These are phyloP conservation scores for Aphanomyces invadans DNA, from an alignment of 352 stramenopile species.

Conservation along the genomic window DNA sequence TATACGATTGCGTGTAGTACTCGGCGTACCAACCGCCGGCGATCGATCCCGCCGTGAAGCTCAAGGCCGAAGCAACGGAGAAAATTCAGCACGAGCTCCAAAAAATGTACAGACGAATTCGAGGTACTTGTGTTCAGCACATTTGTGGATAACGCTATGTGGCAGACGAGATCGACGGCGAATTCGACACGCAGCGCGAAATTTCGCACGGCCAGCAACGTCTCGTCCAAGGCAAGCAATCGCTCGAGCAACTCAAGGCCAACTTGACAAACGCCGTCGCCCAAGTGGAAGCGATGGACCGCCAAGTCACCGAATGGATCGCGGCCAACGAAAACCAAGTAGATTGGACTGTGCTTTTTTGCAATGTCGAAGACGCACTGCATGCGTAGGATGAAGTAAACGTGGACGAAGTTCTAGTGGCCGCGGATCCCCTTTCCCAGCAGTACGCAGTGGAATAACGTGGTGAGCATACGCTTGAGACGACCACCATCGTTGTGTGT, in stretches of 20 bases:
- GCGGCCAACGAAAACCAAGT: constrained; percentile 70
- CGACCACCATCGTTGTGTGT: too few relatives aligned
- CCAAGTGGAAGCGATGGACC: constrained; percentile 51
- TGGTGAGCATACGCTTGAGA: too few relatives aligned
- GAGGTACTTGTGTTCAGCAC: constrained; percentile 31
- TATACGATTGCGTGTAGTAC: background rate
- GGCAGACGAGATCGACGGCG: constrained; percentile 45
- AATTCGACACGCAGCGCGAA: constrained; percentile 81
- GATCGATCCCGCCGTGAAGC: constrained; percentile 40
- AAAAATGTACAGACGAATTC: constrained; percentile 67
- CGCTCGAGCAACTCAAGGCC: constrained; percentile 58
- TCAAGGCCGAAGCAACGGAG: constrained; percentile 67
- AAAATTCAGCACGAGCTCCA: constrained; percentile 78
- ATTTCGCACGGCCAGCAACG: constrained; percentile 71
- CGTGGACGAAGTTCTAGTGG: constrained; percentile 69
- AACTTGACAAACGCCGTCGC: constrained; percentile 46
- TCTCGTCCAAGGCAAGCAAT: constrained; percentile 65
- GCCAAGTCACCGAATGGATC: constrained; percentile 54
- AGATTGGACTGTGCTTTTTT: background rate
- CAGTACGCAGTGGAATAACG: constrained; percentile 44
- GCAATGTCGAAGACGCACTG: too few relatives aligned
- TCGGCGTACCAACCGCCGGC: background rate
- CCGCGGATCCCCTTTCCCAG: constrained; percentile 64
- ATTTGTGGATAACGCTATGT: background rate
- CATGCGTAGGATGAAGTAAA: constrained; percentile 51